Evolutionary conservation across 2,329 filamentous ascomycete genomes (phyloP), one percentile per base, ranked within the genome.

Genomic region (Ilyonectria robusta): DNA sequence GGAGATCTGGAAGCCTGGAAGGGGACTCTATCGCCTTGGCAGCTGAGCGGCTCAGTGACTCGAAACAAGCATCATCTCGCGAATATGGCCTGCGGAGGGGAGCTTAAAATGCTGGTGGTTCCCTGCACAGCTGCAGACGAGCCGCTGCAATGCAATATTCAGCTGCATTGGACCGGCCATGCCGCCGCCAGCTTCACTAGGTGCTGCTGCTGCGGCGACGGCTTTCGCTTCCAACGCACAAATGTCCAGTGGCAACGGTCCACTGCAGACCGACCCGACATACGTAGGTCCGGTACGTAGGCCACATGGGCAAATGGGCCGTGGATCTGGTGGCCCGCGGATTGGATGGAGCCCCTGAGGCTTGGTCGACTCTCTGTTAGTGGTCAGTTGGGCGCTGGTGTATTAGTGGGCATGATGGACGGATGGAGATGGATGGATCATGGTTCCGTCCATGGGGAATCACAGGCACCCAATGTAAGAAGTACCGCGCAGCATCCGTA

Each of bases 351-450:
- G 55, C 57, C 57, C 62, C 62, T 53, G 62, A 60, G 42, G 56
- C 44, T 57, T 60, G 57, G 56, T 56, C 37, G 19, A 5, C n/a
- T 33, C 15, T 8, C 35, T 48, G 50, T 60, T 42, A 50, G 50
- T 46, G 56, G 61, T 19, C 21, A 4, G 23, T 17, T 46, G 29
- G 29, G 17, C 15, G n/a, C 15, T 15, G 40, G n/a, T 42, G 15
- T 42, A 42, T 42, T n/a, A 42, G 40, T 42, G 40, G 37, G 40
- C 40, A 42, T 42, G 40, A 33, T 46, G 23, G 33, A 62, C 37
- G 59, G 51, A 62, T 62, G 46, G 33, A 56, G 26, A 62, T 47
- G 59, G 51, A 62, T 62, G 46, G 33, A 56, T 56, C 53, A 44
- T 44, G 37, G 53, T 23, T 40, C 15, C 15, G 15, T 42, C 17